Base-by-base conservation (phyloP, 345 rosid genomes). In the Camelina laxa region DNA sequence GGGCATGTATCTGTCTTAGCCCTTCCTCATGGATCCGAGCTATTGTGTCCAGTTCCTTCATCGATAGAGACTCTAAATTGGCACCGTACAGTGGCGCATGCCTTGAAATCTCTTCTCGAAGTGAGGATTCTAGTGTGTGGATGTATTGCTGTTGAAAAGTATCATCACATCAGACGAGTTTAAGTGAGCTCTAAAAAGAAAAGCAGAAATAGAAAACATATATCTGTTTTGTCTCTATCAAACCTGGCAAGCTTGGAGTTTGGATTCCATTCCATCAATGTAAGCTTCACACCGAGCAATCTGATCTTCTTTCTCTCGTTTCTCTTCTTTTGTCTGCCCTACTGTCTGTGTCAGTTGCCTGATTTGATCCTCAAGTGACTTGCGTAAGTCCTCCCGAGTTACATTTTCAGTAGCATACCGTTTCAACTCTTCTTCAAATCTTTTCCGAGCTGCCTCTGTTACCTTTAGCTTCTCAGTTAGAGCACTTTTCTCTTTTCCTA, bases 81-180 rank as follows among this genome's bases (percentile, higher is more conserved):
- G 92, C 99, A 72, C 99, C 98, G 9, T 96, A 96, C 2, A 96
- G 87, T 6, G 99, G 99, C 9, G 99, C 99, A 55, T 93, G 98
- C 48, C 90, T 80, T 1, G 93, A 79, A 85, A 93, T 91, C 80
- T 93, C 98, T 56, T 93, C 98, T 73, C 86, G 93, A 67, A 91
- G 90, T 9, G 90, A 87, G 49, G 82, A 79, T 81, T 93, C 86
- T 9, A 93, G 83, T 19, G 87, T 76, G 79, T 89, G 89, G 54
- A 93, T 89, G 77, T 88, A 87, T 88, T 89, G 96, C 99, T 96
- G 96, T 80, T 80, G 33, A 77, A 70, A 38, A 16, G 30, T 27
- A 27, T 27, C 30, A 30, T 38, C 51, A 0, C 65, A 73, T 19
- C 27, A 51, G 11, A 50, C 0, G 17, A 78, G 69, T 78, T 71